Conservation (phyloP, 2,329 filamentous ascomycete species). For the Amphichorda felina region DNA sequence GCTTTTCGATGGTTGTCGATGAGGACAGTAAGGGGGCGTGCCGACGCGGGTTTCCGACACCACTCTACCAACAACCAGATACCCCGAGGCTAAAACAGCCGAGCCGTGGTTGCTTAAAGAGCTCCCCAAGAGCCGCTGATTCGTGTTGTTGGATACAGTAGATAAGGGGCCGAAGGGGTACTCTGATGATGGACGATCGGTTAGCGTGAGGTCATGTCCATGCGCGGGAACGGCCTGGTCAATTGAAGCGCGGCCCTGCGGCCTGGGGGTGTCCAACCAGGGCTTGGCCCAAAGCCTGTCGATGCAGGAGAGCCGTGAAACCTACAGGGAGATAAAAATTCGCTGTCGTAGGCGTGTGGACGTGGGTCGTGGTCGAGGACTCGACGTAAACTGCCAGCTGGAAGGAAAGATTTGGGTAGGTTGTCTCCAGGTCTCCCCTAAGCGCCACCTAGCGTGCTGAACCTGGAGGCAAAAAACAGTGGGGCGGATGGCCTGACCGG, state of each 20-base stretch:
- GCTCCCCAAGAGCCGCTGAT: background rate
- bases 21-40: too few relatives aligned
- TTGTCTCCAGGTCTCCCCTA: slow-evolving; percentile 3
- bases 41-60: too few relatives aligned
- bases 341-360: background rate
- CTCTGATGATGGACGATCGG: background rate
- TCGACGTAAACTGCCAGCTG: background rate
- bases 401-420: slow-evolving; percentile 2
- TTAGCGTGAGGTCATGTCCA: background rate
- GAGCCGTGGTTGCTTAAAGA: too few relatives aligned
- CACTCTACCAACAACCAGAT: too few relatives aligned
- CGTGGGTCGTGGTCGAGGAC: background rate
- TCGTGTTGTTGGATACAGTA: background rate
- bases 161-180: too few relatives aligned
- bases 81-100: too few relatives aligned
- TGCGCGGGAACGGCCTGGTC: background rate
- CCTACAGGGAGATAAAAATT: slow-evolving; percentile 4
- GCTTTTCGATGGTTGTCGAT: background rate
- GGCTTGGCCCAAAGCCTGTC: too few relatives aligned
- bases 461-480: slow-evolving; percentile 5
- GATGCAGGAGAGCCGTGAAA: background rate
- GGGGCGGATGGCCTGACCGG: background rate
- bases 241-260: background rate
- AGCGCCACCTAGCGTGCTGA: slow-evolving; percentile 4
- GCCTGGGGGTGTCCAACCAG: too few relatives aligned